phyloP scores from a whole-genome alignment of 169 alveolate species.

The Theileria orientalis region DNA sequence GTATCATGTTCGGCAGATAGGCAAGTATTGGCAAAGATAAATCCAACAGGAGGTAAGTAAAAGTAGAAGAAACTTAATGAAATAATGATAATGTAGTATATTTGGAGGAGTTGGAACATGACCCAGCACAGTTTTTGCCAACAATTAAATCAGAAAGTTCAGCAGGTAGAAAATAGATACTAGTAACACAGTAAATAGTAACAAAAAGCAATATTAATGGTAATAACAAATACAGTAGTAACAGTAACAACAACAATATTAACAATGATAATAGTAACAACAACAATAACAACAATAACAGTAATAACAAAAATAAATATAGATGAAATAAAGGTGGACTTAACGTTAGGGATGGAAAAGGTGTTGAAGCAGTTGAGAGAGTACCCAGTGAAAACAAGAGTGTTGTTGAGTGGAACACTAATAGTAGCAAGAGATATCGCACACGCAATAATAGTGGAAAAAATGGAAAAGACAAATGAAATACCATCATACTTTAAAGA shows the following conservation, averaged over 20 bases:
- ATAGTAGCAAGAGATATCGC: constrained; percentile 89
- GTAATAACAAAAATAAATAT: no score
- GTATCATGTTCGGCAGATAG: constrained; percentile 90
- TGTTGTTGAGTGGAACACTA: constrained; percentile 75
- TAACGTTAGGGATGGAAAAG: constrained; percentile 79
- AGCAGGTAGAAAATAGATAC: neutral
- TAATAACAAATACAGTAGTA: no score
- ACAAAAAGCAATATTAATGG: no score
- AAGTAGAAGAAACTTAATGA: neutral
- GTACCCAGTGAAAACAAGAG: constrained; percentile 78
- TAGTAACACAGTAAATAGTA: no score
- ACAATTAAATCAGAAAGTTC: constrained; percentile 20
- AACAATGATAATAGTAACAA: no score
- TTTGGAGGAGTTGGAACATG: constrained; percentile 81
- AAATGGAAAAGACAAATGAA: constrained; percentile 68
- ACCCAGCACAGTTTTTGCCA: constrained; percentile 81
- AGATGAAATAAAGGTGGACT: constrained; percentile 68
- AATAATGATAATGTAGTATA: constrained; percentile 57
- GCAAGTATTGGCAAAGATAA: constrained; percentile 76
- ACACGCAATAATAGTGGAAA: constrained; percentile 80
- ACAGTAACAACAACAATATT: no score
- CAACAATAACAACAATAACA: no score
- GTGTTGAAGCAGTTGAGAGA: constrained; percentile 62
- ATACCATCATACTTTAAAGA: constrained; percentile 81
- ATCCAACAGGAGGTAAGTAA: constrained; percentile 66